Conservation (phyloP, 192 early-diverging fungal species). For the Pilaira anomala region DNA sequence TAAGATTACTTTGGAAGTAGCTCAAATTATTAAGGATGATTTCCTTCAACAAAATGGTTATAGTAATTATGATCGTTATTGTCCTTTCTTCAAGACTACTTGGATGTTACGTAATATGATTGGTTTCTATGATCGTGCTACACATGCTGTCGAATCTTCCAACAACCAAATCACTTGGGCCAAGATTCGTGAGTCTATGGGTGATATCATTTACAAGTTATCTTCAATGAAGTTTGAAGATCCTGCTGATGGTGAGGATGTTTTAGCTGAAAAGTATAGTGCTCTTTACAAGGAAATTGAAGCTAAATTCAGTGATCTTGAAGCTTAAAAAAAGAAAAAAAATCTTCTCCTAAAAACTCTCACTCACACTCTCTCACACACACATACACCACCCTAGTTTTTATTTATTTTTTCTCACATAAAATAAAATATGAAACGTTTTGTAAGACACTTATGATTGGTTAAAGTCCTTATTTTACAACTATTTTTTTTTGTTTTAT, state of each 20-base stretch:
- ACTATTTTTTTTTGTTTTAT: too few relatives aligned
- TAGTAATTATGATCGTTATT: slow-evolving; percentile 97
- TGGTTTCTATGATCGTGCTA: slow-evolving; percentile 92
- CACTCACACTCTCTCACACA: background rate
- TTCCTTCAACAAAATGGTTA: slow-evolving; percentile 99
- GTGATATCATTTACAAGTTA: slow-evolving; percentile 93
- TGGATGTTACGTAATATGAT: slow-evolving; percentile 99
- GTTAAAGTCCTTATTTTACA: too few relatives aligned
- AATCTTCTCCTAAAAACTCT: background rate
- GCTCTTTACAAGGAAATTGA: slow-evolving; percentile 95
- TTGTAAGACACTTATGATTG: too few relatives aligned
- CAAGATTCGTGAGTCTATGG: slow-evolving; percentile 89
- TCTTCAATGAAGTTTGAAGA: slow-evolving; percentile 99
- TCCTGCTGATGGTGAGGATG: slow-evolving; percentile 92
- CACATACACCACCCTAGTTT: too few relatives aligned
- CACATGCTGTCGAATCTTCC: slow-evolving; percentile 91
- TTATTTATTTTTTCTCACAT: too few relatives aligned
- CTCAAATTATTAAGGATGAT: slow-evolving; percentile 98
- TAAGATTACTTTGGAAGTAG: slow-evolving; percentile 98
- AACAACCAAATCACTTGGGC: slow-evolving; percentile 90
- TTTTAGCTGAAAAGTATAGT: slow-evolving; percentile 82
- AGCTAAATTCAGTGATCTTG: slow-evolving; percentile 82
- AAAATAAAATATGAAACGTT: too few relatives aligned
- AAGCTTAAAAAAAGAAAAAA: slow-evolving; percentile 34
- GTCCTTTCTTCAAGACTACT: slow-evolving; percentile 99